phyloP scores from a whole-genome alignment of 179 eudicot species.

The Beta macrorhiza region DNA sequence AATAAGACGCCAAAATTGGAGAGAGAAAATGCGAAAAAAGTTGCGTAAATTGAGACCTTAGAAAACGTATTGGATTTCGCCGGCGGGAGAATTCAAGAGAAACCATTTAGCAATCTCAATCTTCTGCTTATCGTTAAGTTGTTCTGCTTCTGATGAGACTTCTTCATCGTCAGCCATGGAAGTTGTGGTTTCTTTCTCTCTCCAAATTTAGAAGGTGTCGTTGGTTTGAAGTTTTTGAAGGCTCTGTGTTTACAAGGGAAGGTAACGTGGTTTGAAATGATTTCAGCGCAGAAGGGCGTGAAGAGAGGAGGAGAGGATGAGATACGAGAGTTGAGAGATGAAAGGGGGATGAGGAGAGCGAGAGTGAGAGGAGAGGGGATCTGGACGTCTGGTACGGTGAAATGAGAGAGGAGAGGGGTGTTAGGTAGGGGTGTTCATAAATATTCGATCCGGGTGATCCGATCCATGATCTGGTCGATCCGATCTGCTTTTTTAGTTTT shows the following conservation, averaged over 20 bases:
- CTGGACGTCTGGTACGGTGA: too few relatives aligned
- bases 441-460: too few relatives aligned
- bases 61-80: conserved; percentile 88
- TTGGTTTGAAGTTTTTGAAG: conserved; percentile 34
- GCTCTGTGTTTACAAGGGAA: background rate
- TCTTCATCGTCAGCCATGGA: conserved; percentile 50
- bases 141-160: conserved; percentile 39
- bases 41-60: conserved; percentile 51
- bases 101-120: conserved; percentile 95
- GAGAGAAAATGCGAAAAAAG: background rate
- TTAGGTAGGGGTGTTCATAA: too few relatives aligned
- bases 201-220: conserved; percentile 8
- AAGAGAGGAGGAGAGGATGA: too few relatives aligned
- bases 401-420: too few relatives aligned
- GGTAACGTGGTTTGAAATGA: conserved; percentile 43
- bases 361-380: too few relatives aligned
- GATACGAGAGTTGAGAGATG: too few relatives aligned
- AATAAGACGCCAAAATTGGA: background rate
- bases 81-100: conserved; percentile 87
- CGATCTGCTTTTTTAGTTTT: too few relatives aligned
- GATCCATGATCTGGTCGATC: too few relatives aligned
- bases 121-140: conserved; percentile 59
- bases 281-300: conserved; percentile 23
- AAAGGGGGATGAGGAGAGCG: too few relatives aligned
- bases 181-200: too few relatives aligned